Percentiles rank a stretch among this genome's conserved stretches.
Conservation (phyloP, 139 green algal genomes). For the Bryopsis sp. region DNA sequence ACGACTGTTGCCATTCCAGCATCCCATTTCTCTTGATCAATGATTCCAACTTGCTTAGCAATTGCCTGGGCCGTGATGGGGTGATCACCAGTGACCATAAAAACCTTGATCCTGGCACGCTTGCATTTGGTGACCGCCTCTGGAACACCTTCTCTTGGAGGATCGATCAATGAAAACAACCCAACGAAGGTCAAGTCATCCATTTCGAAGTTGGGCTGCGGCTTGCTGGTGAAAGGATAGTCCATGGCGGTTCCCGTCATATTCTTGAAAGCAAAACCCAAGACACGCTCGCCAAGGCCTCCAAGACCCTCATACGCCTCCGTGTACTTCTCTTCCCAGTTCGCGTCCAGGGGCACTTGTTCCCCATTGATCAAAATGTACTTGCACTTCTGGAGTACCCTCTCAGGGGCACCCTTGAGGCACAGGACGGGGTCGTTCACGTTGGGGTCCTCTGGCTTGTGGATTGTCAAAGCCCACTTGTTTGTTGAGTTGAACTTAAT, state of each 20-base stretch:
- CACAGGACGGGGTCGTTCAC: constrained; percentile 17
- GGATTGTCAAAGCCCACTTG: constrained; percentile 65
- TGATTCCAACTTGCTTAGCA: constrained; percentile 45
- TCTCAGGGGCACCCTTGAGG: constrained; percentile 24
- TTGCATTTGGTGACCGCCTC: constrained; percentile 38
- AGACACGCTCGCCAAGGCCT: constrained; percentile 38
- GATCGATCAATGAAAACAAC: constrained; percentile 56
- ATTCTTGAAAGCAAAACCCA: constrained; percentile 37
- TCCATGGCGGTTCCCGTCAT: constrained; percentile 31
- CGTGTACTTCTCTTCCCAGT: constrained; percentile 17
- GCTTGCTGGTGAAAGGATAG: constrained; percentile 50
- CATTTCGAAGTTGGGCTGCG: constrained; percentile 51
- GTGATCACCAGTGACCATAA: constrained; percentile 59
- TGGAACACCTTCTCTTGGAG: constrained; percentile 43
- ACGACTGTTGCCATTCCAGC: constrained; percentile 45
- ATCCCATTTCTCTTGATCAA: constrained; percentile 49
- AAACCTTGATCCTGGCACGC: constrained; percentile 40
- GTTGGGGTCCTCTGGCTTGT: constrained; percentile 33
- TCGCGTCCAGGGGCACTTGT: constrained; percentile 31
- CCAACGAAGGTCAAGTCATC: constrained; percentile 49
- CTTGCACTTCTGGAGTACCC: constrained; percentile 38
- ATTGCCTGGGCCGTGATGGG: constrained; percentile 49
- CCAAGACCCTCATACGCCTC: constrained; percentile 36
- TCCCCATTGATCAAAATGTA: constrained; percentile 39
- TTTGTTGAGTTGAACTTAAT: constrained; percentile 65